Conservation (phyloP, 768 basidiomycete species). For the Mycena rebaudengoi region DNA sequence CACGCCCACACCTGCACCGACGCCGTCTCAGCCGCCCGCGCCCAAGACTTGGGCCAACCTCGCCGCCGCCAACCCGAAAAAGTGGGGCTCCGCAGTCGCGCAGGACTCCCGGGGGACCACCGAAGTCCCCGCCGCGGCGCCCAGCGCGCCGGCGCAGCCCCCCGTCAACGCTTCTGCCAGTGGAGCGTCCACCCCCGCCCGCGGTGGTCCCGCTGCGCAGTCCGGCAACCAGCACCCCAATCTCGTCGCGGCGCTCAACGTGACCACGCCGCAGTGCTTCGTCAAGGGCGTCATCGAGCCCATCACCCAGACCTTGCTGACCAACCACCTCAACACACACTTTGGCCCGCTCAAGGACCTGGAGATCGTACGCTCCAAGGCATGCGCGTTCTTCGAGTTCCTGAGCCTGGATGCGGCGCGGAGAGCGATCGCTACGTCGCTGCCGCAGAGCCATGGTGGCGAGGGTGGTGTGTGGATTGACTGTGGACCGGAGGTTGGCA, state of each 20-base stretch:
- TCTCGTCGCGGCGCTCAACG: conserved; percentile 62
- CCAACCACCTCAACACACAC: conserved; percentile 57
- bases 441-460: conserved; percentile 76
- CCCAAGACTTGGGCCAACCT: conserved; percentile 94
- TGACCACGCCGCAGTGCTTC: conserved; percentile 85
- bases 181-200: conserved; percentile 46
- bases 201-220: conserved; percentile 24
- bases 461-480: conserved; percentile 90
- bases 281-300: conserved; percentile 89
- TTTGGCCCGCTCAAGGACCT: conserved; percentile 89
- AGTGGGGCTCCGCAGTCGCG: conserved; percentile 87
- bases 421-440: conserved; percentile 80
- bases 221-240: conserved; percentile 52
- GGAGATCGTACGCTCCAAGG: conserved; percentile 87
- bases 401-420: conserved; percentile 77
- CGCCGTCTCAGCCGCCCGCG: conserved; percentile 52
- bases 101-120: conserved; percentile 80
- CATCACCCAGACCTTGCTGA: conserved; percentile 61
- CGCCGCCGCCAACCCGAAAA: conserved; percentile 82
- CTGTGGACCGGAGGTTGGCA: conserved; percentile 57
- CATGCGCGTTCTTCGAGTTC: conserved; percentile 97
- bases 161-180: conserved; percentile 23
- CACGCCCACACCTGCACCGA: conserved; percentile 43
- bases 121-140: conserved; percentile 52
- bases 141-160: conserved; percentile 35